phyloP scores from a whole-genome alignment of 495 filamentous ascomycete genomes.

The Umbilicaria muhlenbergii region DNA sequence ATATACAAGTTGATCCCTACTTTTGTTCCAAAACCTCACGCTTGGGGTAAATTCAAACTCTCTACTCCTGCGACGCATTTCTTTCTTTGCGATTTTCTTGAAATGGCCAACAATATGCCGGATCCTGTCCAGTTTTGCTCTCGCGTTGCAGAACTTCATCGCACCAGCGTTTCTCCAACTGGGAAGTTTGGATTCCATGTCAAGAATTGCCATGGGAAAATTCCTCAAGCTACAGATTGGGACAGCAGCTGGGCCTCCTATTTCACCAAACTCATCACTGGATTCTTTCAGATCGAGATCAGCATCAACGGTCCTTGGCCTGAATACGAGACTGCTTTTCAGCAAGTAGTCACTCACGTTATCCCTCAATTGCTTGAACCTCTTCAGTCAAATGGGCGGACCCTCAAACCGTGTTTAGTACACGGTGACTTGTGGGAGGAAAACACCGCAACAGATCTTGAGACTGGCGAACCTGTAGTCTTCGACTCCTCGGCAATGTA shows the following conservation, averaged over 20 bases:
- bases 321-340: conserved; percentile 13
- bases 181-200: conserved; percentile 39
- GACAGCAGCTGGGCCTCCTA: conserved; percentile 31
- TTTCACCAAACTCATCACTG: conserved; percentile 21
- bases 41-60: conserved; percentile 24
- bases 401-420: conserved; percentile 24
- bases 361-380: conserved; percentile 24
- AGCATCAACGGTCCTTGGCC: conserved; percentile 17
- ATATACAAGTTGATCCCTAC: conserved; percentile 24
- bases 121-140: conserved; percentile 23
- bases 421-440: conserved; percentile 35
- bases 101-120: conserved; percentile 23
- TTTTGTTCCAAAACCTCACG: conserved; percentile 30
- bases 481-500: conserved; percentile 33
- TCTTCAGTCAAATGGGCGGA: conserved; percentile 24
- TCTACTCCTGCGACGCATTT: conserved; percentile 24
- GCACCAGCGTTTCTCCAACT: conserved; percentile 23
- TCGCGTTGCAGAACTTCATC: conserved; percentile 27
- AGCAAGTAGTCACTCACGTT: conserved; percentile 18
- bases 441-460: conserved; percentile 21
- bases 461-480: conserved; percentile 19
- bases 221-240: conserved; percentile 25
- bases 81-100: conserved; percentile 28
- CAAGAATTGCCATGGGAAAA: conserved; percentile 30
- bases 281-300: conserved; percentile 15